Conservation (phyloP, 805 yeast genomes). For the Candida insectorum region DNA sequence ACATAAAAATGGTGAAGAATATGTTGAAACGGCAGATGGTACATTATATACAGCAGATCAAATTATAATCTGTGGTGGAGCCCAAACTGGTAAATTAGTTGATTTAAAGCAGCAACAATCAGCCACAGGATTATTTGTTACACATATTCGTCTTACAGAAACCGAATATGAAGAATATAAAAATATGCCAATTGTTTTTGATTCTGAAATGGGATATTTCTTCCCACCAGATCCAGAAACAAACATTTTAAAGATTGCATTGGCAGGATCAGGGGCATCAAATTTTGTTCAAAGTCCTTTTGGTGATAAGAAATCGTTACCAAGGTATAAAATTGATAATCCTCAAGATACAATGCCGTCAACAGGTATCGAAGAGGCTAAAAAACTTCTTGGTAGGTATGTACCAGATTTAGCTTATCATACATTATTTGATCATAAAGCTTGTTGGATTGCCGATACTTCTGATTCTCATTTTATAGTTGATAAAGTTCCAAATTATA, state of each 20-base stretch:
- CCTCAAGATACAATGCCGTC: slow-evolving; percentile 32
- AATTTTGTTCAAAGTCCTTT: slow-evolving; percentile 14
- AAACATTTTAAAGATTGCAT: slow-evolving; percentile 33
- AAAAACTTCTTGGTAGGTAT: slow-evolving; percentile 22
- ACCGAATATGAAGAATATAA: slow-evolving; percentile 32
- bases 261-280: slow-evolving; percentile 23
- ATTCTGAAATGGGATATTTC: slow-evolving; percentile 41
- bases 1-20: slow-evolving; percentile 11
- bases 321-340: slow-evolving; percentile 26
- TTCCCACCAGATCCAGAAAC: slow-evolving; percentile 45
- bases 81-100: slow-evolving; percentile 30
- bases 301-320: slow-evolving; percentile 25
- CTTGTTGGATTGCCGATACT: slow-evolving; percentile 34
- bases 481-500: slow-evolving; percentile 26
- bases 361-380: slow-evolving; percentile 22
- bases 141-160: slow-evolving; percentile 33
- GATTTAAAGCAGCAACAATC: slow-evolving; percentile 26
- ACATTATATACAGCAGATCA: slow-evolving; percentile 26
- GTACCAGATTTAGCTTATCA: slow-evolving; percentile 40
- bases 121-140: slow-evolving; percentile 34
- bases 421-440: slow-evolving; percentile 12
- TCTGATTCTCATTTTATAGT: slow-evolving; percentile 31
- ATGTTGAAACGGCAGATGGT: slow-evolving; percentile 23
- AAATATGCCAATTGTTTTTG: slow-evolving; percentile 41
- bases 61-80: slow-evolving; percentile 34